Evolutionary conservation across 2,329 filamentous ascomycete genomes (phyloP).

Genomic region (Podosphaera leucotricha): DNA sequence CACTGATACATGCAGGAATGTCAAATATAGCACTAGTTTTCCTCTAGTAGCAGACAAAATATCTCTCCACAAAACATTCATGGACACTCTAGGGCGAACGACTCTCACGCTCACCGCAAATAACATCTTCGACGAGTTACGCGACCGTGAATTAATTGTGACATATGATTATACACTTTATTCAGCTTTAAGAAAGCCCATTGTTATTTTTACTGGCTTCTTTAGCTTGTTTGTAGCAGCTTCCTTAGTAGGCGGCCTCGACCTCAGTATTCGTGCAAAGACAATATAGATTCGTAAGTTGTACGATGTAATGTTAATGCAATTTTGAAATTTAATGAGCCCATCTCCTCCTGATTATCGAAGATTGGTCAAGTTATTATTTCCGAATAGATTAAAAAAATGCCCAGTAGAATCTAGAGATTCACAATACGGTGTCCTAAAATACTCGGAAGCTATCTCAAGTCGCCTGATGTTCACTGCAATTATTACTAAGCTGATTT

Average conservation of each 20-base stretch:
- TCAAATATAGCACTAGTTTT: slow-evolving; percentile 53
- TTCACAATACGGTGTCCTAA: too few relatives aligned
- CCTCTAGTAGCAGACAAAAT: slow-evolving; percentile 38
- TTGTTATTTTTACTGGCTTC: slow-evolving; percentile 54
- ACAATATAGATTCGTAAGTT: slow-evolving; percentile 5
- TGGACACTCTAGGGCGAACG: slow-evolving; percentile 81
- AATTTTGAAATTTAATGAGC: too few relatives aligned
- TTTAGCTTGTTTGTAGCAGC: slow-evolving; percentile 49
- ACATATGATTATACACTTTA: slow-evolving; percentile 64
- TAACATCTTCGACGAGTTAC: slow-evolving; percentile 77
- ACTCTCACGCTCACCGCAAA: slow-evolving; percentile 55
- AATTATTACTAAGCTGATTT: too few relatives aligned
- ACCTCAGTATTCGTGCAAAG: slow-evolving; percentile 13
- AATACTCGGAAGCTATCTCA: too few relatives aligned
- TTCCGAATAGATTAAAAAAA: too few relatives aligned
- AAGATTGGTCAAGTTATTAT: too few relatives aligned
- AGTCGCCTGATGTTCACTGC: too few relatives aligned
- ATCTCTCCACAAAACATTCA: slow-evolving; percentile 61
- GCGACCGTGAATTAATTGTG: slow-evolving; percentile 62
- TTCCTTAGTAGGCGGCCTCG: slow-evolving; percentile 40
- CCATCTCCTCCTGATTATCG: too few relatives aligned
- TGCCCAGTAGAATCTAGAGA: too few relatives aligned
- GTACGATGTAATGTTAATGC: neutral
- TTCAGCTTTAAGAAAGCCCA: slow-evolving; percentile 61
- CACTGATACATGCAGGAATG: slow-evolving; percentile 31